Evolutionary conservation across 768 basidiomycete species (phyloP).

Genomic region (Pleurotus djamor): DNA sequence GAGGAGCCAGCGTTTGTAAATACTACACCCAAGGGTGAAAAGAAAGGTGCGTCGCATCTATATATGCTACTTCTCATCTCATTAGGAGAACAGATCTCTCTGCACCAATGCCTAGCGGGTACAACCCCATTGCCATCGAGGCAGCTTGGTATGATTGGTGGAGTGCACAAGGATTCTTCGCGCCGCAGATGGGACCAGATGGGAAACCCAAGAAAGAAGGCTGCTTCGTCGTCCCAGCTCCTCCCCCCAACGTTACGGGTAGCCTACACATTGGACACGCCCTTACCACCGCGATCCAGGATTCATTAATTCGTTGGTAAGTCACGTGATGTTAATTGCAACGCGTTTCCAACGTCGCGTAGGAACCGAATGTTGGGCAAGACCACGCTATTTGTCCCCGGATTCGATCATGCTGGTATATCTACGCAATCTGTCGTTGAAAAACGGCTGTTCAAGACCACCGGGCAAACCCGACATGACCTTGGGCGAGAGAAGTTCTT

Average conservation of each 20-base stretch:
- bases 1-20: conserved; percentile 82
- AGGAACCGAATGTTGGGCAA: conserved; percentile 98
- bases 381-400: conserved; percentile 87
- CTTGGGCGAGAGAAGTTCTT: conserved; percentile 93
- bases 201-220: conserved; percentile 63
- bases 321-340: conserved; percentile 17
- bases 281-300: conserved; percentile 89
- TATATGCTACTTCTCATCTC: not conserved
- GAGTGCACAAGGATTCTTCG: conserved; percentile 88
- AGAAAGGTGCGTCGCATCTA: conserved; percentile 67
- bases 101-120: conserved; percentile 86
- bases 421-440: conserved; percentile 98
- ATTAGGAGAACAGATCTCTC: conserved; percentile 60
- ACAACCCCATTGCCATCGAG: conserved; percentile 94
- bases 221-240: conserved; percentile 81
- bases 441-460: conserved; percentile 81
- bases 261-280: conserved; percentile 95
- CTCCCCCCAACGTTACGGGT: conserved; percentile 97
- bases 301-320: conserved; percentile 84
- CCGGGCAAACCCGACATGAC: conserved; percentile 86
- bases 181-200: conserved; percentile 60
- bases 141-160: conserved; percentile 99
- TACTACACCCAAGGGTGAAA: conserved; percentile 85
- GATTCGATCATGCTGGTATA: conserved; percentile 98
- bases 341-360: not conserved